A percentile compares a stretch with the other conserved stretches of the same genome.
Evolutionary conservation across 345 rosid genomes (phyloP).

Genomic region (Bruguiera parviflora): DNA sequence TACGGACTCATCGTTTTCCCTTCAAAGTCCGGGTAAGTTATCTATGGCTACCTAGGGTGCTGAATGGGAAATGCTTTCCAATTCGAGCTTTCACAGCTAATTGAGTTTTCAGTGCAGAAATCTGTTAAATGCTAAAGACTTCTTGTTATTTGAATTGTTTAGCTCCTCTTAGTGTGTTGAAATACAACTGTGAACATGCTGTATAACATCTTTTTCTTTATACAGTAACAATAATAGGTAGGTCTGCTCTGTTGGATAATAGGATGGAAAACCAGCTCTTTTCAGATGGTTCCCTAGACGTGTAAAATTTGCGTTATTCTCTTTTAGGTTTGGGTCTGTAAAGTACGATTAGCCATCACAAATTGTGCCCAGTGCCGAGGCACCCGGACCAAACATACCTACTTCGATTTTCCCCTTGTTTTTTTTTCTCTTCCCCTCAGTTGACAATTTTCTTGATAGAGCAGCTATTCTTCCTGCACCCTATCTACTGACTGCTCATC

Average conservation of each 20-base stretch:
- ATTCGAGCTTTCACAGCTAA: background rate
- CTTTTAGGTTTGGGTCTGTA: too few species aligned
- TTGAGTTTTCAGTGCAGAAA: background rate
- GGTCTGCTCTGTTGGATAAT: background rate
- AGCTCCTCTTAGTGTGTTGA: background rate
- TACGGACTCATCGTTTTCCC: conserved; percentile 86
- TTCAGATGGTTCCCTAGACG: background rate
- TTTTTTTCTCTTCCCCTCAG: too few species aligned
- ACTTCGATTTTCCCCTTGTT: too few species aligned
- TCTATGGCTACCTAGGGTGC: background rate
- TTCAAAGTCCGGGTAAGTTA: conserved; percentile 67
- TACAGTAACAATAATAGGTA: background rate
- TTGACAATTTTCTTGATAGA: too few species aligned
- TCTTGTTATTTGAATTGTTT: background rate
- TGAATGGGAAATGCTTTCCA: background rate
- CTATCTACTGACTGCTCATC: too few species aligned
- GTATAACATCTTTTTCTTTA: background rate
- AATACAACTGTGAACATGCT: background rate
- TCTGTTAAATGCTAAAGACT: background rate
- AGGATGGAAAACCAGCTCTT: background rate
- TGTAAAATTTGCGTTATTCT: background rate
- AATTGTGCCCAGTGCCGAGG: too few species aligned
- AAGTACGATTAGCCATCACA: too few species aligned
- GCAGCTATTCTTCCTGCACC: too few species aligned
- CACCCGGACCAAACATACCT: too few species aligned